Conservation (phyloP, 768 basidiomycete species). For the Gelatoporia subvermispora region DNA sequence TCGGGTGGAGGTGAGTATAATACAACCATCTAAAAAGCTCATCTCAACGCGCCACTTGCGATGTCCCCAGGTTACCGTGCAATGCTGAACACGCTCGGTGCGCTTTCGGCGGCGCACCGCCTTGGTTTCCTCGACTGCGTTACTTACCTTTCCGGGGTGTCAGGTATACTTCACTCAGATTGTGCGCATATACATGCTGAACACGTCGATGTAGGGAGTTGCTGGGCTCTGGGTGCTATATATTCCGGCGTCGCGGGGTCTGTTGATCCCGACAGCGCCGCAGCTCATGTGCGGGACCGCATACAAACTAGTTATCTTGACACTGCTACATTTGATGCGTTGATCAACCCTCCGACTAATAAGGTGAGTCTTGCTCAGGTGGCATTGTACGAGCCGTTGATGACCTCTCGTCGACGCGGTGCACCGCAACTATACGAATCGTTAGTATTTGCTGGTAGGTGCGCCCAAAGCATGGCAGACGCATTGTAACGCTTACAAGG, state of each 20-base stretch:
- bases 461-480: background rate
- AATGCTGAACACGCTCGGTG: conserved; percentile 22
- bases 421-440: background rate
- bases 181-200: background rate
- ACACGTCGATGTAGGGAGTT: conserved; percentile 15
- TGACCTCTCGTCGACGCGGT: background rate
- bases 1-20: conserved; percentile 20
- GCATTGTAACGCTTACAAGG: background rate
- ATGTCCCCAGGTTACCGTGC: conserved; percentile 17
- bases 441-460: conserved; percentile 20
- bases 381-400: no score
- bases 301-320: conserved; percentile 20
- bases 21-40: background rate
- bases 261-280: conserved; percentile 4
- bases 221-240: conserved; percentile 22
- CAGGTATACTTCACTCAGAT: conserved; percentile 6
- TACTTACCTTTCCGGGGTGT: conserved; percentile 22
- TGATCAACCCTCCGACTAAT: conserved; percentile 20
- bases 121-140: conserved; percentile 17
- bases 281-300: conserved; percentile 16
- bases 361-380: conserved; percentile 9
- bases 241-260: conserved; percentile 22
- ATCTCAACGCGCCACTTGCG: no score
- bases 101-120: conserved; percentile 14
- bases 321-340: conserved; percentile 18